Conservation (phyloP, 192 early-diverging fungal genomes). For the Rhizoclosmatium sp. region DNA sequence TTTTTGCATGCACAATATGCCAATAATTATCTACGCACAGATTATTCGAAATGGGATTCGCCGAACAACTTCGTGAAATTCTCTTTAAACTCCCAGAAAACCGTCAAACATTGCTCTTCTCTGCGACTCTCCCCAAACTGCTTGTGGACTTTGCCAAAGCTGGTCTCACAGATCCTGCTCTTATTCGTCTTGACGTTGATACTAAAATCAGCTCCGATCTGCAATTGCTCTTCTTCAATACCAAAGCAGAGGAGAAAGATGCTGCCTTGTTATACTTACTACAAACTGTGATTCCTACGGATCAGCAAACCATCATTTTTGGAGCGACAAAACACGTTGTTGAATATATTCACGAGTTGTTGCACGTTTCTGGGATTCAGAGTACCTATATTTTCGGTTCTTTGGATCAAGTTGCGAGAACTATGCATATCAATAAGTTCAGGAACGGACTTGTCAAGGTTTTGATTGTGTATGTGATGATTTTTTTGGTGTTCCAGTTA, state of each 20-base stretch:
- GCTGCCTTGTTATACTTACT: conserved; percentile 88
- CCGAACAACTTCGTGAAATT: conserved; percentile 94
- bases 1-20: background rate
- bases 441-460: conserved; percentile 78
- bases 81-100: conserved; percentile 79
- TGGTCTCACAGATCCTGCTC: conserved; percentile 89
- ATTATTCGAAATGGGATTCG: conserved; percentile 97
- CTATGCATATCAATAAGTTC: conserved; percentile 87
- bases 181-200: conserved; percentile 94
- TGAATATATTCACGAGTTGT: conserved; percentile 85
- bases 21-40: conserved; percentile 39
- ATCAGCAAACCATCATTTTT: conserved; percentile 91
- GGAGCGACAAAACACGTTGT: conserved; percentile 98
- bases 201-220: conserved; percentile 94
- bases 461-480: conserved; percentile 70
- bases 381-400: conserved; percentile 94
- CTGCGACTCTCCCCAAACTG: conserved; percentile 92
- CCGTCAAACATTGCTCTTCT: conserved; percentile 94
- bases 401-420: conserved; percentile 90
- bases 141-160: conserved; percentile 98
- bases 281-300: conserved; percentile 71
- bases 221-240: conserved; percentile 92
- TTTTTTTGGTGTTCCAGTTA: background rate
- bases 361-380: conserved; percentile 73
- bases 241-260: conserved; percentile 89